A percentile compares a stretch with the other conserved stretches of the same genome.
Evolutionary conservation across 768 basidiomycete genomes (phyloP).

Genomic region (Psilocybe azurescens): DNA sequence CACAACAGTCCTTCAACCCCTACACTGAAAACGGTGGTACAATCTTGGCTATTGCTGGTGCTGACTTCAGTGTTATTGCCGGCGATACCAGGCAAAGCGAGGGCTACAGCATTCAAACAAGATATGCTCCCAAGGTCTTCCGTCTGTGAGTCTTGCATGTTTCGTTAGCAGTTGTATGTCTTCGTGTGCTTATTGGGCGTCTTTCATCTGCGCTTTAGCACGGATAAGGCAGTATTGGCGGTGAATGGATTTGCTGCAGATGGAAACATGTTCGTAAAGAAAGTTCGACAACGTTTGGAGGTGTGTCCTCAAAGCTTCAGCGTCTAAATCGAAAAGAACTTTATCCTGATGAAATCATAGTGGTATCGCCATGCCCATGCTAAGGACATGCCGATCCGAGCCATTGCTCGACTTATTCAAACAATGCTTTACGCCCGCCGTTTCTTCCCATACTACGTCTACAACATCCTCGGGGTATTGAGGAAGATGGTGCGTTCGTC

Average conservation of each 20-base stretch:
- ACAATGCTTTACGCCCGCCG: conserved; percentile 96
- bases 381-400: conserved; percentile 95
- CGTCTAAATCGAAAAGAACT: neutral
- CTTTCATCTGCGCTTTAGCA: conserved; percentile 49
- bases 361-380: conserved; percentile 98
- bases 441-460: conserved; percentile 99
- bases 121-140: conserved; percentile 96
- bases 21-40: conserved; percentile 96
- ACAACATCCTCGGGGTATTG: conserved; percentile 97
- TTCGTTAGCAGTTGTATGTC: neutral
- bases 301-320: conserved; percentile 47
- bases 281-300: conserved; percentile 93
- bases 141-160: conserved; percentile 65
- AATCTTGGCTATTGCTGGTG: conserved; percentile 94
- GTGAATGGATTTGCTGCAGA: conserved; percentile 98
- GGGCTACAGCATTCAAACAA: conserved; percentile 97
- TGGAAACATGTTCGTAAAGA: conserved; percentile 97
- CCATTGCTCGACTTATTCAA: conserved; percentile 97
- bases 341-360: conserved; percentile 41
- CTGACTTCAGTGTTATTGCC: conserved; percentile 93
- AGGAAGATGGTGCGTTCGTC: conserved; percentile 84
- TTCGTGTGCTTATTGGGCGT: conserved; percentile 11
- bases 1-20: conserved; percentile 77
- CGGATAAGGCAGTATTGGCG: conserved; percentile 90
- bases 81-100: conserved; percentile 97